Conservation (phyloP, 768 basidiomycete genomes). For the Leucocoprinus birnbaumii region DNA sequence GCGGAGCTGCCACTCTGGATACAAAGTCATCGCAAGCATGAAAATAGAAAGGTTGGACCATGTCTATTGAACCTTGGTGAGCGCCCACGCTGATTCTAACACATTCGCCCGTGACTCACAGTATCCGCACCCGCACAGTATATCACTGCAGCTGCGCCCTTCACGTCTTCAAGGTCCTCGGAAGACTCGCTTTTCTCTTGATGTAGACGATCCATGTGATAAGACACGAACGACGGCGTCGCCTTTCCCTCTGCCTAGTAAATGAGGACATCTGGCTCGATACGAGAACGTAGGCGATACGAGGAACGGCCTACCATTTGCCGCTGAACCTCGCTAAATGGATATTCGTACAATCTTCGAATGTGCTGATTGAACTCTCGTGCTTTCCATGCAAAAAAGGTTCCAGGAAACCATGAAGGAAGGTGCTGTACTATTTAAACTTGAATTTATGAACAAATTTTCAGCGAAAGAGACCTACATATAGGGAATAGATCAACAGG, state of each 20-base stretch:
- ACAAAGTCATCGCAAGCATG: constrained; percentile 34
- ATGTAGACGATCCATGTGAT: constrained; percentile 41
- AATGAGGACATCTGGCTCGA: background rate
- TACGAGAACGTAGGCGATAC: background rate
- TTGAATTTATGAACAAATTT: background rate
- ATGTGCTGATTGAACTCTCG: background rate
- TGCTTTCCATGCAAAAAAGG: background rate
- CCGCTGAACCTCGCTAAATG: constrained; percentile 8
- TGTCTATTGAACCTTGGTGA: constrained; percentile 21
- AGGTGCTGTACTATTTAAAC: constrained; percentile 1
- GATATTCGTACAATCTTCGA: background rate
- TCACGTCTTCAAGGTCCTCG: background rate
- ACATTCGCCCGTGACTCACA: constrained; percentile 4
- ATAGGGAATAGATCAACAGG: constrained; percentile 9
- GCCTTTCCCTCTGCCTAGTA: constrained; percentile 24
- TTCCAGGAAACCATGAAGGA: constrained; percentile 8
- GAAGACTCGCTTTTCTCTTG: background rate
- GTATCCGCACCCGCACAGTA: constrained; percentile 4
- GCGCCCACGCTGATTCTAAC: too few species aligned
- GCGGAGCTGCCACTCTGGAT: constrained; percentile 31
- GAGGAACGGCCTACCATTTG: constrained; percentile 8
- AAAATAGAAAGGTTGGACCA: constrained; percentile 28
- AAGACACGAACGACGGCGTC: constrained; percentile 42
- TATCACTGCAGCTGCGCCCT: background rate
- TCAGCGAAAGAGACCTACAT: background rate